Base-by-base conservation (phyloP, 2,329 filamentous ascomycete genomes). In the Tolypocladium album region DNA sequence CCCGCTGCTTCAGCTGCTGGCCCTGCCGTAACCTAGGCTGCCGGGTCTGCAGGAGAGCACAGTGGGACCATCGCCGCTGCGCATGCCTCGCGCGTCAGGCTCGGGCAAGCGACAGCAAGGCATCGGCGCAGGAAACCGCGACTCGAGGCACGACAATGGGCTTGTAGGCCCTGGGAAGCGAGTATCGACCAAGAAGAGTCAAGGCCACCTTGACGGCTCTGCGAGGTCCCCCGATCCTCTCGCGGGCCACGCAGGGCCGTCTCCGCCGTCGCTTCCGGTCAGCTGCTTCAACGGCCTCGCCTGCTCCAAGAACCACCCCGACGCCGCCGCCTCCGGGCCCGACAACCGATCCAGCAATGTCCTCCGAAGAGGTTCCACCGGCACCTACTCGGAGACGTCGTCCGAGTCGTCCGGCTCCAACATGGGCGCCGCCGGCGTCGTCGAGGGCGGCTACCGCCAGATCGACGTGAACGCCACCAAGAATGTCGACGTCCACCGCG, bases 61-160 rank as follows among this genome's bases (percentile, higher is more conserved):
- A 71, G 71, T 68, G 70, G 70, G 68, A 68, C 63, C 65, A 66
- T 67, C 68, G 62, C 65, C 65, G 66, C 68, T 70, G 75, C 79
- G 80, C 80, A 85, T 85, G 82, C 82, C 82, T 85, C 82, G 82
- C 72, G 79, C 77, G 70, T 77, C 81, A 68, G 78, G 76, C 73
- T 79, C 79, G 73, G 74, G 78, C 73, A 85, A 85, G 80, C 82
- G 82, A 83, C 81, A 84, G 74, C 78, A 80, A 77, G 80, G 79
- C 76, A 79, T 79, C 72, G 79, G 79, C 72, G 76, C 76, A 66
- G 88, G 80, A 77, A 82, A 86, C 74, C 85, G 86, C 78, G 88
- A 88, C 76, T 84, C 81, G 70, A 86, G 88, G 75, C 88, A 95
- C 78, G 92, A 96, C 78, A 92, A 90, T 87, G 91, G 90, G 71